These are phyloP conservation scores for Aphanomyces stellatus DNA, from an alignment of 352 stramenopile genomes.

Conservation along the genomic window DNA sequence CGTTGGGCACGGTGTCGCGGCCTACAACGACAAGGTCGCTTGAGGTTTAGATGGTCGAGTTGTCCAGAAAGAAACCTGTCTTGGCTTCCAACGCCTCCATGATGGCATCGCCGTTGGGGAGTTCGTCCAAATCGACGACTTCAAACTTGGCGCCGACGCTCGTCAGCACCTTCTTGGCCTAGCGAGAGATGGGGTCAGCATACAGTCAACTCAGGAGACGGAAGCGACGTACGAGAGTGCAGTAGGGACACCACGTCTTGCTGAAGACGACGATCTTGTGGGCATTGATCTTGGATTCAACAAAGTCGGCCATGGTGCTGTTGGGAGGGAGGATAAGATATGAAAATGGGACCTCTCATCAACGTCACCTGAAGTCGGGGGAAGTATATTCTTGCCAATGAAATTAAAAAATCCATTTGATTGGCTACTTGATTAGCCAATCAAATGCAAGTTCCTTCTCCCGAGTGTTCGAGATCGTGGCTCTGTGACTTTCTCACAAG, in stretches of 20 bases:
- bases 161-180: constrained; percentile 83
- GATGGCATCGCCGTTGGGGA: constrained; percentile 64
- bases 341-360: too few species aligned
- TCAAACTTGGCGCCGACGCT: constrained; percentile 42
- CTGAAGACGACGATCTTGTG: constrained; percentile 78
- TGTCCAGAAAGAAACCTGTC: constrained; percentile 45
- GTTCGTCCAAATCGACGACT: constrained; percentile 68
- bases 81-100: constrained; percentile 77
- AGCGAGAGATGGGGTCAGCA: neutral
- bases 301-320: constrained; percentile 33
- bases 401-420: too few species aligned
- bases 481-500: too few species aligned
- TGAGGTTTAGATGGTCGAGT: neutral
- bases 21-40: constrained; percentile 32
- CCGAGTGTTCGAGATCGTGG: too few species aligned
- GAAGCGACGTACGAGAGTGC: constrained; percentile 37
- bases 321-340: too few species aligned
- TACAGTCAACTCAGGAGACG: neutral
- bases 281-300: constrained; percentile 38
- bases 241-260: constrained; percentile 94
- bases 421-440: too few species aligned
- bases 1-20: constrained; percentile 92
- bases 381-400: too few species aligned
- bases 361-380: too few species aligned
- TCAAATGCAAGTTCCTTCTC: too few species aligned